Evolutionary conservation across 768 basidiomycete genomes (phyloP), one percentile per base, ranked within the genome.

Genomic region (Leccinum sublutescens): DNA sequence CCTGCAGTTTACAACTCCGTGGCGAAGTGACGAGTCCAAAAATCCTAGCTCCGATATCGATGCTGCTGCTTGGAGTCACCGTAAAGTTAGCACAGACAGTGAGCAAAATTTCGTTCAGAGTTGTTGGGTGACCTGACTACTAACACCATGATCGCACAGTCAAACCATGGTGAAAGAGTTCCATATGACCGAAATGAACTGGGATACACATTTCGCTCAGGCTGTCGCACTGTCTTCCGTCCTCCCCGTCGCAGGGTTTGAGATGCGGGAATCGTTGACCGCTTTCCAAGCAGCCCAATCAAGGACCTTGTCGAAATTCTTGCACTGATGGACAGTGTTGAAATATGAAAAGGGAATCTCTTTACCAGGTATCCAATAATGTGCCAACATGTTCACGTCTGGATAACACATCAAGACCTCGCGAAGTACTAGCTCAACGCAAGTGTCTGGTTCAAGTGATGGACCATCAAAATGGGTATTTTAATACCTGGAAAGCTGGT

Each of bases 221-320:
- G 15, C 9, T 4, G 17, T 21, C 17, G 1, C 2, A n/a, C 8
- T 9, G 8, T 27, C 49, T 29, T 17, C 27, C 12, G 8, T 29
- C 17, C 29, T 50, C 27, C 15, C 49, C 17, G 15, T 29, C 17
- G 15, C 9, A 17, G 23, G 10, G 49, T 29, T 11, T 23, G 27
- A 50, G n/a, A 38, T 36, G 11, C 15, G 11, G 5, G 40, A 15
- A 14, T n/a, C 19, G 19, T 33, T 19, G 29, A 45, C 15, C 14
- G 54, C 40, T 40, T n/a, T 27, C 54, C 25, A 2, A 17, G 25
- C 50, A 84, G 83, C 47, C 94, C 95, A 75, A 83, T 95, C 19
- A 86, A 89, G 4, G 93, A 97, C 94, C 67, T 78, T 95, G 3
- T 84, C 86, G 3, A 85, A 89, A 65, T 89, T 93, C 66, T 89